Evolutionary conservation across 495 filamentous ascomycete genomes (phyloP), one percentile per base, ranked within the genome.

Genomic region (Penicillium tannophilum): DNA sequence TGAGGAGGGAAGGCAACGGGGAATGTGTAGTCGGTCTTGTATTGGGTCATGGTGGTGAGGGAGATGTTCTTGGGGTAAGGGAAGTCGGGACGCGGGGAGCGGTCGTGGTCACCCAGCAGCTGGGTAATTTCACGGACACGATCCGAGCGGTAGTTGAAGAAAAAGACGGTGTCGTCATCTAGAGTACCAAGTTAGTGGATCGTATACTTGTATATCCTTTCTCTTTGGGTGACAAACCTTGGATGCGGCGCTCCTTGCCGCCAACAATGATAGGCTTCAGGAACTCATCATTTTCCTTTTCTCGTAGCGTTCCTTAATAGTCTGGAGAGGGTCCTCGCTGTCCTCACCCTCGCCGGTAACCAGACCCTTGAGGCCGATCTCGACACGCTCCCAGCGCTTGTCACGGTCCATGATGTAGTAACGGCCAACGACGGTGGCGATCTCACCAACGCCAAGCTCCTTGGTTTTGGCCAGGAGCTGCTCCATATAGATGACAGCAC

Each of bases 61-160:
- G 86, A 82, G 74, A 95, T 91, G 74, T 91, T 82, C 79, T 93
- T 93, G 52, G 94, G 94, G 81, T 93, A 98, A 31, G 92, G 86
- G 82, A 97, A 96, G 70, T 96, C 90, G 54, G 94, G 91, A 60
- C 79, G 82, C 51, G 93, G 92, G 17, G 91, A 94, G 64, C 90
- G 89, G 79, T 98, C 95, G 65, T 92, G 85, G 70, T 87, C 89
- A 67, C 94, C 95, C 28, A 98, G 79, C 45, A 98, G 81, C 78
- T 98, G 94, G 54, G 93, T 97, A 70, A 98, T 88, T 72, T 98
- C 93, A 64, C 95, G 91, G 52, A 96, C 93, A 72, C 94, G 93
- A 70, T 98, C 94, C 39, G 94, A 97, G 64, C 94, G 93, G 84
- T 98, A 98, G 85, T 98, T 98, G 90, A 98, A 98, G 86, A 97